Base-by-base conservation (phyloP, 345 rosid species). In the Gossypium herbaceum region DNA sequence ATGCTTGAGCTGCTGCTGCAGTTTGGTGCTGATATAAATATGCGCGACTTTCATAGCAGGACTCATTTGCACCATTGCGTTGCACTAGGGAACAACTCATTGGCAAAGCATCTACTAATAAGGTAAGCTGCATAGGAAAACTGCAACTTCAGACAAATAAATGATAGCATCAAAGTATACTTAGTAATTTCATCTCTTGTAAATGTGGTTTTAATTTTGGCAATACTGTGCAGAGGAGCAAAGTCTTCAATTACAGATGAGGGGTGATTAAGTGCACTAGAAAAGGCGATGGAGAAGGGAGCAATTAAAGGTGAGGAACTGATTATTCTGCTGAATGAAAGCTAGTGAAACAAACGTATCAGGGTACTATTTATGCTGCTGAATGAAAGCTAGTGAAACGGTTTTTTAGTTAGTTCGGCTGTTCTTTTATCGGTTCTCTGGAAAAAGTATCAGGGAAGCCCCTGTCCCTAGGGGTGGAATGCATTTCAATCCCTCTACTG, bases 241-340 rank as follows among this genome's bases (percentile, higher is more conserved):
- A 81, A 87, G 9, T 85, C 94, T 58, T 86, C 91, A 0, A 80
- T 89, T 74, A 91, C 83, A 78, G 98, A 94, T 59, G 86, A 81
- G 12, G 89, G 88, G 67, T 97, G 98, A 13, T 84, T 87, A 74
- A 89, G 87, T 61, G 91, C 86, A 41, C 79, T 94, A 70, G 98
- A 94, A 72, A 92, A 97, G 75, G 93, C 96, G 43, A 94, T 92
- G 98, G 97, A 92, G 76, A 90, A 84, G 84, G 98, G 98, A 74
- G 93, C 98, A 27, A 92, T 94, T 62, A 82, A 92, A 3, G 96
- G 92, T 60, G 98, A 94, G 74, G 90, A 92, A 79, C 85, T 94
- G 43, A 90, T 94, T 78, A 80, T 94, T 78, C 62, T 89, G 80
- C 93, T 94, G 44, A 82, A 90, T 2, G 96, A 88, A 79, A 80